Evolutionary conservation across 495 filamentous ascomycete genomes (phyloP), one percentile per base, ranked within the genome.

Genomic region (Trichoderma gamsii): DNA sequence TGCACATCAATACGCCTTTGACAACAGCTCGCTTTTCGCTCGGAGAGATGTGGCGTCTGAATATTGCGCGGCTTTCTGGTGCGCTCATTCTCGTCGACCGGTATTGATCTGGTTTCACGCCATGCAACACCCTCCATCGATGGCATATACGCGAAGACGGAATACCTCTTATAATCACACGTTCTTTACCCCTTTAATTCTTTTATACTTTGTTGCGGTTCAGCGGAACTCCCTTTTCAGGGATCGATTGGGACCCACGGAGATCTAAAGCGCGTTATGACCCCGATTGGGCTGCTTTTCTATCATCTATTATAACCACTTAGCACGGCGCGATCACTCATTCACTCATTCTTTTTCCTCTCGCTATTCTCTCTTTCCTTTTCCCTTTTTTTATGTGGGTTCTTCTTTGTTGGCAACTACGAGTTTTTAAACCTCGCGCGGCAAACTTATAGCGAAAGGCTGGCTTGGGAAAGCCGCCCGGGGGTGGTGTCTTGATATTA

Each of bases 241-340:
- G 23, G 44, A 9, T 6, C 12, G 56, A 16, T 32, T 15, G 5
- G 27, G 56, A 32, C 23, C 56, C 56, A 15, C 27, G 56, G 56
- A n/a, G 9, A 29, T 18, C 56, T 27, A 21, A 27, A 61, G 16
- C 56, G n/a, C 56, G 11, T 32, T 15, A 61, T 25, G 27, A 23
- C 56, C 56, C 27, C 56, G 56, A 61, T 61, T 13, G 15, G 56
- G 23, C 16, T 29, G 9, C 27, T 32, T 61, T 32, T 61, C 49
- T 52, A 9, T 52, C 49, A n/a, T 49, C n/a, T 49, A 49, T 49
- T 61, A 61, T 32, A 29, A 61, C 11, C 16, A 32, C 25, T 29
- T 25, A 61, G 56, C 56, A 61, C 13, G 56, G 56, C 56, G 56
- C 49, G 49, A n/a, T 52, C 49, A 52, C 49, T 52, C 49, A 52